These are phyloP conservation scores for Homolaphlyctis polyrhiza DNA, from an alignment of 371 early-diverging fungal genomes.

Conservation along the genomic window DNA sequence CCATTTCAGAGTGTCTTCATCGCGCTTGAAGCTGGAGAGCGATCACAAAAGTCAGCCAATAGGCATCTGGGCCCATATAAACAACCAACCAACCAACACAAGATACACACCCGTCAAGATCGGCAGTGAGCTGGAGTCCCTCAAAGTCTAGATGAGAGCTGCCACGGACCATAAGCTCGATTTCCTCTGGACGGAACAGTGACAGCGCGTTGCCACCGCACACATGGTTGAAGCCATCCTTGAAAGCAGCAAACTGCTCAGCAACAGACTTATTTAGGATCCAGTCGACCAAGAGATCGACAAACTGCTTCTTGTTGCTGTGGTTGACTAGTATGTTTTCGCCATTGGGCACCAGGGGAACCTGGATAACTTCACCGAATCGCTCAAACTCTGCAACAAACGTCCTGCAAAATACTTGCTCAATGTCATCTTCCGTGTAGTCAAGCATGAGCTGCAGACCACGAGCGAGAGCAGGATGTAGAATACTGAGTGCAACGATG, in stretches of 20 bases:
- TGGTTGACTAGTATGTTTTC: conserved; percentile 69
- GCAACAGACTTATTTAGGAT: conserved; percentile 68
- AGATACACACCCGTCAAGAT: conserved; percentile 71
- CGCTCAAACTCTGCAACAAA: conserved; percentile 74
- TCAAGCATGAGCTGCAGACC: conserved; percentile 57
- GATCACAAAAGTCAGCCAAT: too few relatives aligned
- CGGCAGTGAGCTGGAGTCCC: conserved; percentile 74
- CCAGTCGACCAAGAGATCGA: conserved; percentile 78
- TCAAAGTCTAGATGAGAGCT: conserved; percentile 82
- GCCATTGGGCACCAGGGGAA: conserved; percentile 70
- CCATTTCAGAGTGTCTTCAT: conserved; percentile 42
- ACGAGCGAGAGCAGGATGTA: conserved; percentile 53
- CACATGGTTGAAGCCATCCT: conserved; percentile 84
- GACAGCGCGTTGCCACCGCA: conserved; percentile 79
- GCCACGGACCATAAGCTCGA: conserved; percentile 94
- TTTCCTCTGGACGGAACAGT: conserved; percentile 89
- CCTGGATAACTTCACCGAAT: conserved; percentile 64
- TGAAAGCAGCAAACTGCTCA: conserved; percentile 81
- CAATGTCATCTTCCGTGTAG: conserved; percentile 50
- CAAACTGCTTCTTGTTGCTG: conserved; percentile 66
- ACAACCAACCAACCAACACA: too few relatives aligned
- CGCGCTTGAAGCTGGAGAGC: too few relatives aligned
- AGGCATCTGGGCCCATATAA: too few relatives aligned
- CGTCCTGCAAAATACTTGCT: conserved; percentile 53
- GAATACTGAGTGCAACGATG: conserved; percentile 27